Evolutionary conservation across 176 grass and related monocot genomes (phyloP), one percentile per base, ranked within the genome.

Genomic region (Rhipidocladum racemiflorum): DNA sequence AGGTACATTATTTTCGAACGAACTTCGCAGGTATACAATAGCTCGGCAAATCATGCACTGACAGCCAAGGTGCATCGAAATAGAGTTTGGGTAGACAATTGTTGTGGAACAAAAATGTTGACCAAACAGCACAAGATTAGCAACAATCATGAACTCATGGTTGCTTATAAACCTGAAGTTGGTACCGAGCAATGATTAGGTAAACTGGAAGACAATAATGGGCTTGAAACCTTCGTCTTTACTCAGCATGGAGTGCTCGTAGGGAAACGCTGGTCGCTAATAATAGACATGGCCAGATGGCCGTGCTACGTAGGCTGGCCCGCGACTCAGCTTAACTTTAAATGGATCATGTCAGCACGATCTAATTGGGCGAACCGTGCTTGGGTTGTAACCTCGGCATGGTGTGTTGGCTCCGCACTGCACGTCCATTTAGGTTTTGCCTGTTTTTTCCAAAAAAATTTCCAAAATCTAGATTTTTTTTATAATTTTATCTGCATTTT

Each of bases 181-280:
- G 14, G 69, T 16, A 71, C 65, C 3, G 43, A 51, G 20, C 29
- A 64, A 85, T 71, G 65, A 78, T 78, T 71, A 68, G 30, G 20
- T 4, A 39, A 4, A 70, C 48, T 40, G 21, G 54, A 36, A 72
- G 9, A 16, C 65, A 72, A 79, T 79, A 70, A 78, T 50, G 64
- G 29, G 9, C 36, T 34, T 56, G 11, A 61, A 70, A 30, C 56
- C 14, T 63, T 63, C 43, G 36, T 44, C 61, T 68, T 68, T 63
- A 20, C 35, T 27, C 42, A 56, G 17, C 24, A 32, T 28, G 28
- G 6, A 18, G 1, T 36, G 42, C 68, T 59, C 83, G 18, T 29
- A 20, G 2, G 34, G 30, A 43, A 74, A 50, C 56, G 29, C 81
- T 73, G 27, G 9, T 24, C 38, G 9, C 30, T 36, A 51, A 38